Evolutionary conservation across 139 green algal species (phyloP).

Genomic region (Chlamydomonas applanata): DNA sequence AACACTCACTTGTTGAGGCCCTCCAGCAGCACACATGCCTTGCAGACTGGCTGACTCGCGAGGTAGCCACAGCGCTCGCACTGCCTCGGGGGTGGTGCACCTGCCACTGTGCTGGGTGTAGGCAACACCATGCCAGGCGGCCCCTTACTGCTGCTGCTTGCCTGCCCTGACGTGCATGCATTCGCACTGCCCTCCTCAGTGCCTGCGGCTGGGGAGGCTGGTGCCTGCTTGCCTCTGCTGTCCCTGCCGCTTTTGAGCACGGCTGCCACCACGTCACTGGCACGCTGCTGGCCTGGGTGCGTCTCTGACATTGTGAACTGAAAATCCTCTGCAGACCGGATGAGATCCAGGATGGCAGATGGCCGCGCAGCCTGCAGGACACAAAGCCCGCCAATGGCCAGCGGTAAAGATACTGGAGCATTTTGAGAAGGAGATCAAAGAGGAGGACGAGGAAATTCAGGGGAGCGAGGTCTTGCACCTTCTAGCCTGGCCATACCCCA

Average conservation of each 20-base stretch:
- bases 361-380: slow-evolving; percentile 68
- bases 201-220: no score
- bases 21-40: slow-evolving; percentile 87
- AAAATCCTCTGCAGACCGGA: slow-evolving; percentile 80
- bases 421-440: neutral
- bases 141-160: no score
- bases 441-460: no score
- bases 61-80: slow-evolving; percentile 86
- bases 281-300: no score
- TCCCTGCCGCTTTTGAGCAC: neutral
- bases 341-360: slow-evolving; percentile 82
- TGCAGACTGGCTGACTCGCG: slow-evolving; percentile 84
- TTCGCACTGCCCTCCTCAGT: neutral
- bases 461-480: no score
- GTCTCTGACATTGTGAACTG: slow-evolving; percentile 18
- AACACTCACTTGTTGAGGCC: slow-evolving; percentile 74
- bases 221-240: neutral
- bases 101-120: no score
- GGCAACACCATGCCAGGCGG: no score
- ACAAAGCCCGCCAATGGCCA: slow-evolving; percentile 4
- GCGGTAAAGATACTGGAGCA: no score
- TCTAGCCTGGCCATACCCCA: no score
- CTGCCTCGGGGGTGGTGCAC: slow-evolving; percentile 21
- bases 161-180: no score
- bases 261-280: neutral